Evolutionary conservation across 805 yeast genomes (phyloP), one percentile per base, ranked within the genome.

Genomic region (Maudiozyma saulgeensis): DNA sequence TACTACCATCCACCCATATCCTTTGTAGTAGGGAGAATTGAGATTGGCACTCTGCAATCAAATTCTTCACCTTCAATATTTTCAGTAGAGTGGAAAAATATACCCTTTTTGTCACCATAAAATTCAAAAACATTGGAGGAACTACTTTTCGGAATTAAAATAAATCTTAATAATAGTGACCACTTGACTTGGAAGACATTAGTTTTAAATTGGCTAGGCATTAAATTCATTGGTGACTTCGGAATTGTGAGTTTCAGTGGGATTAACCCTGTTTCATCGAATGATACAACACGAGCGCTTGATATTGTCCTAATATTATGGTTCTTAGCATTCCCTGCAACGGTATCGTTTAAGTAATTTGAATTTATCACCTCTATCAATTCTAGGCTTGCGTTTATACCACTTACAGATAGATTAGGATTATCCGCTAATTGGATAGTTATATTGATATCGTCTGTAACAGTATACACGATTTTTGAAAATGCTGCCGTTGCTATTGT

Each of bases 1-100:
- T 9, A 34, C 43, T 66, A 65, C 63, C 77, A 68, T 7, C 81
- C 81, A 38, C 78, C 78, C 52, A 75, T 71, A 52, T 71, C 75
- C 41, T 69, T 67, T 37, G 72, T 67, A 4, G 77, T 62, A 1
- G 81, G 79, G 16, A 76, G 53, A 1, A 78, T 67, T 23, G 64
- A 60, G 1, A 78, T 38, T 1, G 81, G 81, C 6, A 78, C 57
- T 40, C 72, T 64, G 47, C 77, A 73, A 9, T 64, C 59, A 50
- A 78, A 72, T 26, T 67, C 73, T 21, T 57, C 61, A 7, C 77
- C 77, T 21, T 62, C 67, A 12, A 73, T 26, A 21, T 53, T 54
- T 31, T 69, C 69, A 37, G 56, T 64, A 0, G 73, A 71, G 37
- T 62, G 60, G 13, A 50, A 55, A 9, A 70, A 49, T 9, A 51